Conservation (phyloP, 306 rosid species). For the Vicia faba region DNA sequence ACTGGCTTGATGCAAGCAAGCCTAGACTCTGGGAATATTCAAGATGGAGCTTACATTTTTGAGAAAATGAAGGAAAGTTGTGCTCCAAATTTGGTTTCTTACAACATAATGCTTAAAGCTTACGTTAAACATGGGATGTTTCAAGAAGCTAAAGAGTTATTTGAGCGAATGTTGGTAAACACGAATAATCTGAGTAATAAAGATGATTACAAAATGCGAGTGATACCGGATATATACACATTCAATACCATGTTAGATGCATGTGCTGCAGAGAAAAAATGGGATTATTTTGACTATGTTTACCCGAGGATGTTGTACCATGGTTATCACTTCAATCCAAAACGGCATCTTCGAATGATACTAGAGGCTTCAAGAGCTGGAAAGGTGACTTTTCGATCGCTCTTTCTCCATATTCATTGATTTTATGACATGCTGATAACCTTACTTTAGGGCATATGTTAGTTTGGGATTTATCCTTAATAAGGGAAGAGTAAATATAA, state of each 20-base stretch:
- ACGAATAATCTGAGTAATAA: slow-evolving; percentile 41
- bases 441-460: neutral
- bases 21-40: slow-evolving; percentile 62
- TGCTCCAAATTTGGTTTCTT: slow-evolving; percentile 86
- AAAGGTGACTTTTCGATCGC: slow-evolving; percentile 55
- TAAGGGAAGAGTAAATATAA: slow-evolving; percentile 6
- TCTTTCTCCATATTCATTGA: slow-evolving; percentile 11
- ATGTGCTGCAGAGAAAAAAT: slow-evolving; percentile 58
- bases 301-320: slow-evolving; percentile 66
- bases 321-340: slow-evolving; percentile 78
- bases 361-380: slow-evolving; percentile 74
- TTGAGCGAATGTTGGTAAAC: slow-evolving; percentile 63
- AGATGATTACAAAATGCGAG: slow-evolving; percentile 54
- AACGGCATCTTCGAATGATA: slow-evolving; percentile 87
- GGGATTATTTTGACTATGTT: slow-evolving; percentile 70
- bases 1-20: slow-evolving; percentile 95
- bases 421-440: neutral
- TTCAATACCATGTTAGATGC: slow-evolving; percentile 83
- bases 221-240: slow-evolving; percentile 77
- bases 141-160: slow-evolving; percentile 68
- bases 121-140: slow-evolving; percentile 73
- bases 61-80: slow-evolving; percentile 73
- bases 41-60: slow-evolving; percentile 71
- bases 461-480: slow-evolving; percentile 1
- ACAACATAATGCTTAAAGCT: slow-evolving; percentile 80